Evolutionary conservation across 805 yeast species (phyloP).

Genomic region (Pichia nanzhaoensis): DNA sequence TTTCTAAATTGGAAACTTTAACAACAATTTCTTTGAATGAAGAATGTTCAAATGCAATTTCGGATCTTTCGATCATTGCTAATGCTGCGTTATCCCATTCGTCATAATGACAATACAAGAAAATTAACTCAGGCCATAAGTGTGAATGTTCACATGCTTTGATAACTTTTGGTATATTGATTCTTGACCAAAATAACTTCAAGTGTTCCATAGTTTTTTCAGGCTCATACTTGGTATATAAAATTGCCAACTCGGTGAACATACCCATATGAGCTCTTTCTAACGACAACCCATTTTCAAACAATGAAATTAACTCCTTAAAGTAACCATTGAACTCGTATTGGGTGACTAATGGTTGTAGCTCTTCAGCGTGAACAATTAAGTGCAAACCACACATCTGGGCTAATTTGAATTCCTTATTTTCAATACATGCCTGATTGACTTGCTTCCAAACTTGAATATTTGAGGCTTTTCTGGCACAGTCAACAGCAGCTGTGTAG

Average conservation of each 20-base stretch:
- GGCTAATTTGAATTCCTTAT: constrained; percentile 91
- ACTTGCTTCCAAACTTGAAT: constrained; percentile 96
- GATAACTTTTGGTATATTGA: constrained; percentile 95
- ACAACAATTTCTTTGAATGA: constrained; percentile 93
- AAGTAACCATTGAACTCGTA: constrained; percentile 90
- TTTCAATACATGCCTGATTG: constrained; percentile 91
- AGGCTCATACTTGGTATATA: constrained; percentile 87
- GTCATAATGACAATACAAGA: constrained; percentile 95
- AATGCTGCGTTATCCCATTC: constrained; percentile 99
- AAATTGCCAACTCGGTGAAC: constrained; percentile 92
- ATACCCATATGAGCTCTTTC: constrained; percentile 99
- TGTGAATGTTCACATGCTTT: constrained; percentile 91
- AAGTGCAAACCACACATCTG: constrained; percentile 97
- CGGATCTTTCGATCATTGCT: constrained; percentile 91
- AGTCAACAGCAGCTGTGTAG: constrained; percentile 95
- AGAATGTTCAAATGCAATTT: constrained; percentile 86
- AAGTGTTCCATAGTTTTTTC: constrained; percentile 91
- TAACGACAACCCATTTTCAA: constrained; percentile 91
- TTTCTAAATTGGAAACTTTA: constrained; percentile 92
- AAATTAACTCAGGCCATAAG: constrained; percentile 92
- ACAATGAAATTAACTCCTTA: constrained; percentile 82
- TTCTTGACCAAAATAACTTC: constrained; percentile 96
- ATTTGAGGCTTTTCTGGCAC: constrained; percentile 97
- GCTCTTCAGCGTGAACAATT: constrained; percentile 95
- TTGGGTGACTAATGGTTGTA: constrained; percentile 78